phyloP scores from a whole-genome alignment of 345 rosid species.

The Mangifera indica region DNA sequence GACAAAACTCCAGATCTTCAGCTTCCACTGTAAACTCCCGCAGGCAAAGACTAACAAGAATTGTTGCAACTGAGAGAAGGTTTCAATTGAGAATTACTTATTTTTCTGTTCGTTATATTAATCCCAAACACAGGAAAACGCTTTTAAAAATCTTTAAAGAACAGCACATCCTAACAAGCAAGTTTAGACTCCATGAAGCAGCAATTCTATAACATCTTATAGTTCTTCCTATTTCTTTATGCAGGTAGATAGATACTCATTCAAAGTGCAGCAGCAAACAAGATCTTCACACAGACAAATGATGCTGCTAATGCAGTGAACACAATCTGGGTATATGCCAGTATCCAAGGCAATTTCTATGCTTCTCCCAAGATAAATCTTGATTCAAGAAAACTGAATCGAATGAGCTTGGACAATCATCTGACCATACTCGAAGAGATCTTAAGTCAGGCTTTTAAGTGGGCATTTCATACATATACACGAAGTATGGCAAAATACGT shows the following conservation, averaged over 20 bases:
- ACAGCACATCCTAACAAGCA: too few relatives aligned
- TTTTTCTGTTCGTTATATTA: too few relatives aligned
- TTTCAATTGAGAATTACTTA: too few relatives aligned
- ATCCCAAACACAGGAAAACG: too few relatives aligned
- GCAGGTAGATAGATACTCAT: background rate
- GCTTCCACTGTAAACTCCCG: too few relatives aligned
- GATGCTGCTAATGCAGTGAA: background rate
- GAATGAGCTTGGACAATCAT: slow-evolving; percentile 5
- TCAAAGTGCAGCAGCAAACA: background rate
- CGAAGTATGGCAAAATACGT: background rate
- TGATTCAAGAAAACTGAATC: slow-evolving; percentile 1
- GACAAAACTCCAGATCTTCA: too few relatives aligned
- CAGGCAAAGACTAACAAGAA: too few relatives aligned
- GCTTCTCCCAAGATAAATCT: slow-evolving; percentile 3
- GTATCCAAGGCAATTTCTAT: background rate
- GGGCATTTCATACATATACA: background rate
- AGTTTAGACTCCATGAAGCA: background rate
- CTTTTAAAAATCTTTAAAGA: too few relatives aligned
- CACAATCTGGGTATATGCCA: background rate
- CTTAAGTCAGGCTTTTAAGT: slow-evolving; percentile 14
- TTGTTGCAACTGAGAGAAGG: too few relatives aligned
- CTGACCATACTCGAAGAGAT: slow-evolving; percentile 2
- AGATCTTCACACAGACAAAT: background rate
- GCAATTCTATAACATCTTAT: too few relatives aligned
- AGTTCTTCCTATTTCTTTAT: background rate